phyloP scores from a whole-genome alignment of 78 protist genomes.

The Monosiga brevicollis region DNA sequence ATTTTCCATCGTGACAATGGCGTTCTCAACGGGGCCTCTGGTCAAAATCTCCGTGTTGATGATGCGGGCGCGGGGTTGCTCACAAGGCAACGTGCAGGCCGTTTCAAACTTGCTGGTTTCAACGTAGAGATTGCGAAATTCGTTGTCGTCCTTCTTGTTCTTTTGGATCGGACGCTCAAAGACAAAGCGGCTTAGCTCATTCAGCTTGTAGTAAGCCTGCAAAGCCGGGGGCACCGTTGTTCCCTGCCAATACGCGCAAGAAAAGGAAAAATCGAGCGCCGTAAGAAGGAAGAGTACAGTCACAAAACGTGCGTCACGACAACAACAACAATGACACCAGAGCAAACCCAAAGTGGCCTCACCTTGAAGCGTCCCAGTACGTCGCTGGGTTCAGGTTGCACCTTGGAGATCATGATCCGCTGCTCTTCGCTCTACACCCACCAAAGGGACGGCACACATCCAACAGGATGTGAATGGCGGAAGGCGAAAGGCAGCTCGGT shows the following conservation, averaged over 20 bases:
- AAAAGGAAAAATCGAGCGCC: background rate
- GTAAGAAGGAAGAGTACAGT: background rate
- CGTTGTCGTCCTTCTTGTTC: slow-evolving; percentile 30
- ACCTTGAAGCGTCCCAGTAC: background rate
- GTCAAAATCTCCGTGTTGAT: too few relatives aligned
- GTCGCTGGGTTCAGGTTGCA: background rate
- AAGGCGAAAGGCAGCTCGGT: too few relatives aligned
- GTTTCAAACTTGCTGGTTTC: too few relatives aligned
- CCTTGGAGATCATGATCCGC: background rate
- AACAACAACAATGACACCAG: too few relatives aligned
- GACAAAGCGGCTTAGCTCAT: slow-evolving; percentile 34
- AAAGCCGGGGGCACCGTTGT: slow-evolving; percentile 17
- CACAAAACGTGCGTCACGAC: too few relatives aligned
- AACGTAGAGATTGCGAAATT: slow-evolving; percentile 14
- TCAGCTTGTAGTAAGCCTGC: slow-evolving; percentile 29
- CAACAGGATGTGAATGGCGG: too few relatives aligned
- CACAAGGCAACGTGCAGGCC: too few relatives aligned
- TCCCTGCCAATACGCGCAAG: background rate
- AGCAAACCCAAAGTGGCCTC: too few relatives aligned
- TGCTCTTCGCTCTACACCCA: background rate
- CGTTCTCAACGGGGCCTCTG: too few relatives aligned
- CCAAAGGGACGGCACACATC: too few relatives aligned
- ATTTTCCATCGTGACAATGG: too few relatives aligned
- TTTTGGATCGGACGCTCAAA: slow-evolving; percentile 49
- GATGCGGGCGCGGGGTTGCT: too few relatives aligned